These are phyloP conservation scores for Boeremia lycopersici DNA, from an alignment of 2,329 filamentous ascomycete genomes.

Conservation along the genomic window DNA sequence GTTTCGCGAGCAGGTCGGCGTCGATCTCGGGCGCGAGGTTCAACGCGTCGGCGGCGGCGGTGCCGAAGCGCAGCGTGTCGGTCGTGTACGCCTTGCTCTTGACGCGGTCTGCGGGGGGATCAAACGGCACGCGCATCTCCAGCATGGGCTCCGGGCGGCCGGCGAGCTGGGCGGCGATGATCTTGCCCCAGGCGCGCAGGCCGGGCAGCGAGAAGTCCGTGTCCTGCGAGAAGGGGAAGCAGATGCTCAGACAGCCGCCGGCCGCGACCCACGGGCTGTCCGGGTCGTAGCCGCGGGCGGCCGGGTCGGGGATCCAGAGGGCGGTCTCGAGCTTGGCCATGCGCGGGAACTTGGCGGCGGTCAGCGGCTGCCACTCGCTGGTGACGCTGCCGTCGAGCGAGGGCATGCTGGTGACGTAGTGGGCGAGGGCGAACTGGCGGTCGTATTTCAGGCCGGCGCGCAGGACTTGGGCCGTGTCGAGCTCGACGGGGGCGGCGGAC, in stretches of 20 bases:
- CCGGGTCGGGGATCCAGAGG: slow-evolving; percentile 72
- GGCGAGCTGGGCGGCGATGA: slow-evolving; percentile 42
- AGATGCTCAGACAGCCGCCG: slow-evolving; percentile 68
- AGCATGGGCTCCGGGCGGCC: slow-evolving; percentile 61
- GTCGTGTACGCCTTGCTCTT: slow-evolving; percentile 63
- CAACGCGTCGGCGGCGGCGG: slow-evolving; percentile 58
- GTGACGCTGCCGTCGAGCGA: slow-evolving; percentile 51
- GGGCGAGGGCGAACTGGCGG: slow-evolving; percentile 81
- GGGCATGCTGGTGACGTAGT: slow-evolving; percentile 55
- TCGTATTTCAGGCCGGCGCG: slow-evolving; percentile 77
- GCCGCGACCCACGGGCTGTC: slow-evolving; percentile 58
- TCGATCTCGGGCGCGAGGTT: slow-evolving; percentile 54
- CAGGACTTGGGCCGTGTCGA: slow-evolving; percentile 68
- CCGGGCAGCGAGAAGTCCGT: slow-evolving; percentile 40
- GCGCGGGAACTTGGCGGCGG: slow-evolving; percentile 70
- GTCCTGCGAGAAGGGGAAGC: slow-evolving; percentile 62
- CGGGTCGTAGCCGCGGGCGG: slow-evolving; percentile 57
- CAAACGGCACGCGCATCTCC: slow-evolving; percentile 70
- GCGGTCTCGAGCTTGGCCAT: slow-evolving; percentile 72
- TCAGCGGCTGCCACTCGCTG: slow-evolving; percentile 71
- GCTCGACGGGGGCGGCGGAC: slow-evolving; percentile 77
- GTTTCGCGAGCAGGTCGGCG: slow-evolving; percentile 64
- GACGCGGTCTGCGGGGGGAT: slow-evolving; percentile 64
- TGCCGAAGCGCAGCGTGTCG: slow-evolving; percentile 70
- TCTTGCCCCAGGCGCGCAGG: slow-evolving; percentile 40